Conservation (phyloP, 352 stramenopile genomes). For the Phytophthora pisi region DNA sequence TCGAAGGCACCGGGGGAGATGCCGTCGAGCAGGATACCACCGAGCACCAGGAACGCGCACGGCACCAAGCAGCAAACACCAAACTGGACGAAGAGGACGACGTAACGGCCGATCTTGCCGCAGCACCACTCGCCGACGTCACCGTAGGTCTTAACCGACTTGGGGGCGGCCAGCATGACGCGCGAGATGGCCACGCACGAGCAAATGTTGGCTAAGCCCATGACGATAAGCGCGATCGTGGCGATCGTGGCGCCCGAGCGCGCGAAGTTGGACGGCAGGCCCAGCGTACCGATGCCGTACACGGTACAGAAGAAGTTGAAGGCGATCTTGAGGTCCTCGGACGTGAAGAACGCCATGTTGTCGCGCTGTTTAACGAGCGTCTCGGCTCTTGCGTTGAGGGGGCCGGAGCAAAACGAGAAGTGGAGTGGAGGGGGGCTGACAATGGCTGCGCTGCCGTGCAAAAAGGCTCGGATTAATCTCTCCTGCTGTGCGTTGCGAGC, state of each 20-base stretch:
- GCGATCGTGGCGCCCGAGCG: constrained; percentile 53
- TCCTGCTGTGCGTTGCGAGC: constrained; percentile 2
- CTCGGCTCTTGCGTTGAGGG: constrained; percentile 26
- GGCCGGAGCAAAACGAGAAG: constrained; percentile 28
- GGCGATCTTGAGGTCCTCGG: constrained; percentile 66
- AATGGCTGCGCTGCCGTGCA: constrained; percentile 3
- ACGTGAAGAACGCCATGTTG: constrained; percentile 59
- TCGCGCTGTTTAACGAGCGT: constrained; percentile 24
- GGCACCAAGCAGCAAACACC: constrained; percentile 62
- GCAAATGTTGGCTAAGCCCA: constrained; percentile 68
- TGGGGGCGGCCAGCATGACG: constrained; percentile 64
- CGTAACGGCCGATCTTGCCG: constrained; percentile 49
- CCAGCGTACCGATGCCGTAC: constrained; percentile 70
- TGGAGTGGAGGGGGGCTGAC: constrained; percentile 15
- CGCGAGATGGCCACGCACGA: constrained; percentile 62
- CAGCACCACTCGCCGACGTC: constrained; percentile 70
- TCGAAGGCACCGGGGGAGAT: constrained; percentile 59
- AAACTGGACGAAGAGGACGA: constrained; percentile 62
- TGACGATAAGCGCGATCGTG: constrained; percentile 57
- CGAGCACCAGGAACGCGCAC: constrained; percentile 65
- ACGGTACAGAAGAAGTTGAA: constrained; percentile 75
- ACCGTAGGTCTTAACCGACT: constrained; percentile 63
- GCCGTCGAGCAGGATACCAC: constrained; percentile 56
- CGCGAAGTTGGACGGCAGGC: constrained; percentile 67
- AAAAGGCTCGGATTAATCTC: constrained; percentile 25